phyloP scores from a whole-genome alignment of 1,139 yeast genomes.

The Candida sp. region DNA sequence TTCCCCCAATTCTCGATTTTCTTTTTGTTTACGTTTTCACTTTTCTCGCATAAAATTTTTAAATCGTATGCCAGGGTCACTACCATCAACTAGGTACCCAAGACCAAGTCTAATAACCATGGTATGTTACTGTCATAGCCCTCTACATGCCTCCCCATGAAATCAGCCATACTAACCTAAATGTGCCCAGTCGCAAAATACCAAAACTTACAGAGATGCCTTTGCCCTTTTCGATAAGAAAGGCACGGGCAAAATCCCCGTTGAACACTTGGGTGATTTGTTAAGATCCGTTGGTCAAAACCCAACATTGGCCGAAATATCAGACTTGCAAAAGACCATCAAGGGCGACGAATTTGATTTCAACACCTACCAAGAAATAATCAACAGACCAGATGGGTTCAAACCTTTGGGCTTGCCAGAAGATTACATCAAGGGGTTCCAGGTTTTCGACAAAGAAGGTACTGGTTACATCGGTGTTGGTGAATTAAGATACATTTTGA shows the following conservation, averaged over 20 bases:
- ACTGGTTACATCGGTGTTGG: slow-evolving; percentile 98
- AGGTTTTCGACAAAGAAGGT: slow-evolving; percentile 94
- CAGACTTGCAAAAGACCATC: slow-evolving; percentile 64
- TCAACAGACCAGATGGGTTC: slow-evolving; percentile 90
- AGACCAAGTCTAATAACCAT: neutral
- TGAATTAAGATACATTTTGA: slow-evolving; percentile 90
- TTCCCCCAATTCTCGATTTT: neutral
- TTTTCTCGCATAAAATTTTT: slow-evolving; percentile 1
- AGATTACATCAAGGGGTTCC: slow-evolving; percentile 97
- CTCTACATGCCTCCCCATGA: too few species aligned
- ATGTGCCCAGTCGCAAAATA: slow-evolving; percentile 47
- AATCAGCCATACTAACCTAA: slow-evolving; percentile 11
- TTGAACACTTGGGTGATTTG: slow-evolving; percentile 88
- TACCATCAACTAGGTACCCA: neutral
- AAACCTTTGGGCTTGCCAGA: slow-evolving; percentile 93
- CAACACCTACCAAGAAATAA: slow-evolving; percentile 77
- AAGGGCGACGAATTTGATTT: slow-evolving; percentile 62
- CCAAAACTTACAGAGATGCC: slow-evolving; percentile 92
- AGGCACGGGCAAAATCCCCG: slow-evolving; percentile 94
- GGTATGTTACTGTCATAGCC: neutral
- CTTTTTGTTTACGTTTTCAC: slow-evolving; percentile 4
- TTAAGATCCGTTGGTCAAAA: slow-evolving; percentile 98
- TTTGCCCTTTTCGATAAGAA: slow-evolving; percentile 97
- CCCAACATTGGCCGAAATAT: slow-evolving; percentile 91
- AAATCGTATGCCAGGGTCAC: neutral